These are phyloP conservation scores for Fusarium sp. DNA, from an alignment of 2,329 filamentous ascomycete species.

Conservation along the genomic window DNA sequence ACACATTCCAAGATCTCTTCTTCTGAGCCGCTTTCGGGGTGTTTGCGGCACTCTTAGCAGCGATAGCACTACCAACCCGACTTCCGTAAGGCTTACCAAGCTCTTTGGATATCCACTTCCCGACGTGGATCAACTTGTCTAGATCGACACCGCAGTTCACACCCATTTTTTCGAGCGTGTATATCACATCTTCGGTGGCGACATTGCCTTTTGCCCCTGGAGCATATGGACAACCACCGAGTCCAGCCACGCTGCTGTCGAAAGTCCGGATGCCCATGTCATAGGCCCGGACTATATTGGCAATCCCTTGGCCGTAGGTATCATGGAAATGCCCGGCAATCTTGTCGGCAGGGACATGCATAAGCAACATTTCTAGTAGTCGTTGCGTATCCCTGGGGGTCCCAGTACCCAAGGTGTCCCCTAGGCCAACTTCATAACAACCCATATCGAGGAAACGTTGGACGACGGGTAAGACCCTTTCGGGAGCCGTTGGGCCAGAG, in stretches of 20 bases:
- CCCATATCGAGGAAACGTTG: not conserved
- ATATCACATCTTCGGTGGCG: not conserved
- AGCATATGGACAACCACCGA: not conserved
- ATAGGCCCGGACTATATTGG: not conserved
- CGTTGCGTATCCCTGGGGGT: not conserved
- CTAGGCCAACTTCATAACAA: not conserved
- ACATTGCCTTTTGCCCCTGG: constrained; percentile 1
- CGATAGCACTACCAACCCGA: not conserved
- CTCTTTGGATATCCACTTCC: not conserved
- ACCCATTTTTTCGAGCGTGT: not conserved
- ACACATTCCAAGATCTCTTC: not conserved
- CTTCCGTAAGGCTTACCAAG: not conserved
- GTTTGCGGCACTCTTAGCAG: too few relatives aligned
- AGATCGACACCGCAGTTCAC: not conserved
- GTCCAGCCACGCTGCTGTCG: not conserved
- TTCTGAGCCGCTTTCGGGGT: too few relatives aligned
- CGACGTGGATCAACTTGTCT: not conserved
- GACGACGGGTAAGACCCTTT: not conserved
- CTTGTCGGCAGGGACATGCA: not conserved
- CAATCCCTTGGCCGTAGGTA: not conserved
- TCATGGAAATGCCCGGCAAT: constrained; percentile 1
- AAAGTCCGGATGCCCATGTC: not conserved
- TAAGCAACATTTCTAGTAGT: not conserved
- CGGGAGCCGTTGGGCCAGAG: not conserved
- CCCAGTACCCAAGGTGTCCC: not conserved